A percentile compares a stretch with the other conserved stretches of the same genome.
Conservation (phyloP, 2,329 filamentous ascomycete genomes). For the Aspergillus ibericus region DNA sequence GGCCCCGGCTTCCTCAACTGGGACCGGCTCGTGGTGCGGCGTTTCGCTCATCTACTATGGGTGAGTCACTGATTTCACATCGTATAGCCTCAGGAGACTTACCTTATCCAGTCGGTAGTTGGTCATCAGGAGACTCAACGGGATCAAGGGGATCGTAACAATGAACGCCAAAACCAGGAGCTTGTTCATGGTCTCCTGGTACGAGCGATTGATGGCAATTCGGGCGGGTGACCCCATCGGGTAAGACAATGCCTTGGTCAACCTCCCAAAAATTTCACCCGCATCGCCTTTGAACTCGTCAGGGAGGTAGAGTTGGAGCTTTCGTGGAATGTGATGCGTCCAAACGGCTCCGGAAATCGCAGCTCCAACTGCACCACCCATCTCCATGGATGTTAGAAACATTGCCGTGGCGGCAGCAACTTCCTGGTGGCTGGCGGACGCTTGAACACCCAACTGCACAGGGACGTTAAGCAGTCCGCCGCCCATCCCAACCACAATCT, state of each 20-base stretch:
- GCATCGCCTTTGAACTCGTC: constrained; percentile 43
- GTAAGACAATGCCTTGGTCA: constrained; percentile 59
- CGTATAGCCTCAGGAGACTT: constrained; percentile 6
- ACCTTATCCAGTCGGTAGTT: constrained; percentile 59
- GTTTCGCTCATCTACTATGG: constrained; percentile 29
- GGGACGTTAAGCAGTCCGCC: constrained; percentile 60
- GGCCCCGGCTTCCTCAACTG: constrained; percentile 13
- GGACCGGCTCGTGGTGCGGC: constrained; percentile 15
- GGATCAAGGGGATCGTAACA: constrained; percentile 57
- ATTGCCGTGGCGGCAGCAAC: constrained; percentile 63
- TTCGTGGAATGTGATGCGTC: constrained; percentile 58
- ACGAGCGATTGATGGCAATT: constrained; percentile 62
- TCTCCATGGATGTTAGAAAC: constrained; percentile 59
- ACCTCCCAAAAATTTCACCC: constrained; percentile 51
- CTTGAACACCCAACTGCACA: constrained; percentile 61
- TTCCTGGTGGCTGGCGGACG: constrained; percentile 61
- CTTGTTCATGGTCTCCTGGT: constrained; percentile 65
- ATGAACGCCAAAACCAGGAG: constrained; percentile 57
- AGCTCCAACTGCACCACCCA: constrained; percentile 61
- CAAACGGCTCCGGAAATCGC: constrained; percentile 66
- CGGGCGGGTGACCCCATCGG: constrained; percentile 57
- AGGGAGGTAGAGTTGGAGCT: constrained; percentile 54
- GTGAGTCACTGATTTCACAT: constrained; percentile 11
- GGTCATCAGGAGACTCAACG: constrained; percentile 57
- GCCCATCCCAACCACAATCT: constrained; percentile 60